Evolutionary conservation across 108 stramenopile genomes (phyloP).

Genomic region (Fragilaria radians): DNA sequence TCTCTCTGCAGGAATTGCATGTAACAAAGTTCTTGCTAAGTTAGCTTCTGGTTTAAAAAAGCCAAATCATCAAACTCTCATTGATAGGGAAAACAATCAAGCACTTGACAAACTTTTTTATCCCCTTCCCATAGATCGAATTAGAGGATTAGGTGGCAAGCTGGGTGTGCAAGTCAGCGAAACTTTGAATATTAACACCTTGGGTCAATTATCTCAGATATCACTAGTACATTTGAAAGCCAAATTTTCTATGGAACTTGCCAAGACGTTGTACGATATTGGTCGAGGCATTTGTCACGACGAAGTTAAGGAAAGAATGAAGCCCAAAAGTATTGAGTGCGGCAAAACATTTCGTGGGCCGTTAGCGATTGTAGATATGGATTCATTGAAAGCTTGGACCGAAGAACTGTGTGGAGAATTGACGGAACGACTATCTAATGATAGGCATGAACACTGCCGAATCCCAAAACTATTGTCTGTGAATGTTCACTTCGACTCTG

Average conservation of each 20-base stretch:
- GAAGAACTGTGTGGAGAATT: neutral
- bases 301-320: neutral
- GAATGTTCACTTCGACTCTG: neutral
- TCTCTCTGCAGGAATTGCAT: slow-evolving; percentile 48
- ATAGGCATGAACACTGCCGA: neutral
- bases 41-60: slow-evolving; percentile 55
- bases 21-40: slow-evolving; percentile 57
- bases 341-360: slow-evolving; percentile 6
- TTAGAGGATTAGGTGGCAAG: slow-evolving; percentile 19
- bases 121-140: slow-evolving; percentile 13
- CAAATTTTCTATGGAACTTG: neutral
- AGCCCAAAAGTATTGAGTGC: slow-evolving; percentile 1
- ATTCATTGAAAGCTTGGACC: neutral
- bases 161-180: slow-evolving; percentile 7
- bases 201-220: neutral
- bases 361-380: neutral
- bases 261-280: neutral
- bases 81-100: slow-evolving; percentile 8
- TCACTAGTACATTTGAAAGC: neutral
- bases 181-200: neutral
- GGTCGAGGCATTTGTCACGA: neutral
- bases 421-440: neutral
- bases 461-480: neutral
- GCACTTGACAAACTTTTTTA: slow-evolving; percentile 13
- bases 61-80: slow-evolving; percentile 55